Evolutionary conservation across 805 yeast genomes (phyloP).

Genomic region (Candida schatavii): DNA sequence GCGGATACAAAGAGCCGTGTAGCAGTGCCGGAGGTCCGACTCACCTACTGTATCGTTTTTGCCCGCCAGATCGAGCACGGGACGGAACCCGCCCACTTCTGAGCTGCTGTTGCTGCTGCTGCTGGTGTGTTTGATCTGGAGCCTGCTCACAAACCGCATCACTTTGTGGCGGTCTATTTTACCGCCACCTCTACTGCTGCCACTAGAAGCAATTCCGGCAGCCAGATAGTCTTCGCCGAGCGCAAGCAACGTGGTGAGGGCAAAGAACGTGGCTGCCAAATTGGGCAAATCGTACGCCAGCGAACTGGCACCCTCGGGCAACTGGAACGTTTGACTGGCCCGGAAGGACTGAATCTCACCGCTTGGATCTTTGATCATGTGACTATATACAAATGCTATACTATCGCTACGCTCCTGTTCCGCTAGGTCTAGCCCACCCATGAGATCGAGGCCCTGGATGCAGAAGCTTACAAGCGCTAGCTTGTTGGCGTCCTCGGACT

Average conservation of each 20-base stretch:
- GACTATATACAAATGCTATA: slow-evolving; percentile 46
- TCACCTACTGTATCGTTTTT: slow-evolving; percentile 49
- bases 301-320: slow-evolving; percentile 10
- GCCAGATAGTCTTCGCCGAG: slow-evolving; percentile 42
- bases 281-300: slow-evolving; percentile 61
- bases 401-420: slow-evolving; percentile 23
- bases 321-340: slow-evolving; percentile 50
- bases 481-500: slow-evolving; percentile 66
- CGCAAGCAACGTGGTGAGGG: slow-evolving; percentile 54
- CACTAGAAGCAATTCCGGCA: too few relatives aligned
- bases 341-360: slow-evolving; percentile 49
- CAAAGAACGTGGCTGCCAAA: slow-evolving; percentile 75
- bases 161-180: slow-evolving; percentile 43
- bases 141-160: slow-evolving; percentile 51
- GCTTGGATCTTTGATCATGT: slow-evolving; percentile 33
- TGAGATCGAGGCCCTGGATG: slow-evolving; percentile 54
- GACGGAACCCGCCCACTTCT: slow-evolving; percentile 31
- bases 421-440: slow-evolving; percentile 33
- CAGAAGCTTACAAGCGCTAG: slow-evolving; percentile 71
- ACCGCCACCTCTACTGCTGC: too few relatives aligned
- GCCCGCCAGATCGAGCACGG: slow-evolving; percentile 23
- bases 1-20: slow-evolving; percentile 67
- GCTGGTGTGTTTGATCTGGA: slow-evolving; percentile 59
- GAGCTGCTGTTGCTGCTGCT: too few relatives aligned
- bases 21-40: slow-evolving; percentile 68